Percentiles rank a stretch among this genome's conserved stretches.
Evolutionary conservation across 2,329 filamentous ascomycete species (phyloP).

Genomic region (Fusarium haematococcum): DNA sequence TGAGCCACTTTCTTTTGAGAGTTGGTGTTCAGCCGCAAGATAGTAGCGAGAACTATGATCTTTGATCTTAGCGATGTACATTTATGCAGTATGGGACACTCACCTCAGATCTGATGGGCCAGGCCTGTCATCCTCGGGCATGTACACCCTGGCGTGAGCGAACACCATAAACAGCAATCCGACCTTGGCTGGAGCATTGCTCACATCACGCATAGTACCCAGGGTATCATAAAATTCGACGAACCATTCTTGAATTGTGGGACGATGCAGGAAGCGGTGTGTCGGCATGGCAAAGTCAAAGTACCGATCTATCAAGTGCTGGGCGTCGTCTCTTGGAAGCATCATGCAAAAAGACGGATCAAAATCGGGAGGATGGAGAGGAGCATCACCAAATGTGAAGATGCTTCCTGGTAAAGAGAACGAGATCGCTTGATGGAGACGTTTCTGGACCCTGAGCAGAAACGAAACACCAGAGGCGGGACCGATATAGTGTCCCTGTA

Average conservation of each 20-base stretch:
- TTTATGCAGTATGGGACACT: rapidly evolving
- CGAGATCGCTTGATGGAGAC: conserved; percentile 42
- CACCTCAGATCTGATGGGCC: conserved; percentile 41
- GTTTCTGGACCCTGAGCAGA: conserved; percentile 47
- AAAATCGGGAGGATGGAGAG: conserved; percentile 52
- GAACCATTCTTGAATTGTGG: conserved; percentile 62
- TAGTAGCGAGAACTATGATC: conserved; percentile 36
- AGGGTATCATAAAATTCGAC: conserved; percentile 53
- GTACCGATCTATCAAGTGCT: conserved; percentile 59
- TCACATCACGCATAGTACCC: conserved; percentile 42
- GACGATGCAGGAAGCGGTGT: conserved; percentile 65
- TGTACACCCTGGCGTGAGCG: conserved; percentile 61
- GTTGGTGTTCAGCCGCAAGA: conserved; percentile 51
- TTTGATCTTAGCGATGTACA: background rate
- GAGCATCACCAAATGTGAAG: conserved; percentile 63
- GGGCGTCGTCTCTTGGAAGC: conserved; percentile 51
- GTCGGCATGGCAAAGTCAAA: conserved; percentile 69
- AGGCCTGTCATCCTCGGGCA: conserved; percentile 41
- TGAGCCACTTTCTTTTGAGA: conserved; percentile 53
- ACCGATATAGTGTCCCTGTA: conserved; percentile 49
- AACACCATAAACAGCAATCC: conserved; percentile 63
- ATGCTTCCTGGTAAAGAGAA: conserved; percentile 51
- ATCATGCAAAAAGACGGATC: conserved; percentile 54
- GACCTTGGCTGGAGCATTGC: conserved; percentile 45
- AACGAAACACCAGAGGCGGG: conserved; percentile 49